A percentile compares a stretch with the other conserved stretches of the same genome.
phyloP scores from a whole-genome alignment of 768 basidiomycete genomes.

The Kwoniella europaea region DNA sequence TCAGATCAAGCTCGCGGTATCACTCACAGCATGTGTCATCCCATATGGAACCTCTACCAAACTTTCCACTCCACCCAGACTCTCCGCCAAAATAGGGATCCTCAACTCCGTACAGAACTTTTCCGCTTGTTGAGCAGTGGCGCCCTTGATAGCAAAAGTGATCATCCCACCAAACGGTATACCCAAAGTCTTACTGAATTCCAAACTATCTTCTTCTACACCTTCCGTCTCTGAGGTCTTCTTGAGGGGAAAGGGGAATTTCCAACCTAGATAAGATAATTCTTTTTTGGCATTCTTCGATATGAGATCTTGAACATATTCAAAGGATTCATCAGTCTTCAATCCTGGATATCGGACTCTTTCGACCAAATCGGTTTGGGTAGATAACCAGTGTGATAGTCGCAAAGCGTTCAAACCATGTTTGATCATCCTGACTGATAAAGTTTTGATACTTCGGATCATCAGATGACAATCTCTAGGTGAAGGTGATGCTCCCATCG shows the following conservation, averaged over 20 bases:
- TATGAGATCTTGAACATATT: conserved; percentile 66
- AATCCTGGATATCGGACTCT: conserved; percentile 87
- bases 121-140: conserved; percentile 63
- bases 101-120: conserved; percentile 70
- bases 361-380: conserved; percentile 66
- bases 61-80: conserved; percentile 88
- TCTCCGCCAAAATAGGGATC: conserved; percentile 83
- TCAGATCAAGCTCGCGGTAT: too few relatives aligned
- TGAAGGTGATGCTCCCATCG: conserved; percentile 62
- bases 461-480: conserved; percentile 89
- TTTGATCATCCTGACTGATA: conserved; percentile 81
- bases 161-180: conserved; percentile 94
- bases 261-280: conserved; percentile 61
- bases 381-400: conserved; percentile 69
- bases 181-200: conserved; percentile 58
- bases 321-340: conserved; percentile 68
- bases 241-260: conserved; percentile 45
- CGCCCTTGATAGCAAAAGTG: conserved; percentile 68
- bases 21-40: conserved; percentile 79
- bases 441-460: conserved; percentile 87
- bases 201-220: conserved; percentile 29
- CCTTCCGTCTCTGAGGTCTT: conserved; percentile 24
- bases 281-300: conserved; percentile 74
- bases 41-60: conserved; percentile 81
- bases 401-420: conserved; percentile 82